A percentile compares a stretch with the other conserved stretches of the same genome.
Conservation (phyloP, 495 filamentous ascomycete genomes). For the Cercophora scortea region DNA sequence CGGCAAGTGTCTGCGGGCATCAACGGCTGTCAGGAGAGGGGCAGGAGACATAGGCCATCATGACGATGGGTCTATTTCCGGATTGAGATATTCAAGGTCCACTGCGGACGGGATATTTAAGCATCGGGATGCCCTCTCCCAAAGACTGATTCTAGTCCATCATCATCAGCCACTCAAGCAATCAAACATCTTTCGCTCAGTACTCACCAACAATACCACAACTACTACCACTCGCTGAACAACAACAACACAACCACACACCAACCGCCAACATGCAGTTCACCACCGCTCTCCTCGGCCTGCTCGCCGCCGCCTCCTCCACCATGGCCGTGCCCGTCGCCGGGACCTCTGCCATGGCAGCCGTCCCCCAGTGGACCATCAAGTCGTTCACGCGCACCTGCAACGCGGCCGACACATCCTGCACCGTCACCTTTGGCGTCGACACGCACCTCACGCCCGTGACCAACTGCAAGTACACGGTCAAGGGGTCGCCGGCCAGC, state of each 20-base stretch:
- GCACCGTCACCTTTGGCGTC: constrained; percentile 42
- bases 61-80: too few relatives aligned
- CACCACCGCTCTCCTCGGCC: constrained; percentile 31
- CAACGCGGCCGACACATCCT: constrained; percentile 35
- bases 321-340: constrained; percentile 23
- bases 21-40: too few relatives aligned
- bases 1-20: too few relatives aligned
- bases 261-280: constrained; percentile 34
- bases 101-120: too few relatives aligned
- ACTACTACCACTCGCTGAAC: not conserved
- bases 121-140: too few relatives aligned
- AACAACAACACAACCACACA: not conserved
- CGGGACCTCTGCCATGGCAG: constrained; percentile 33
- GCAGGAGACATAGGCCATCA: too few relatives aligned
- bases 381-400: constrained; percentile 38
- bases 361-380: constrained; percentile 41
- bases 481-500: constrained; percentile 27
- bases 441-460: constrained; percentile 31
- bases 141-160: too few relatives aligned
- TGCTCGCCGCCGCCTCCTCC: constrained; percentile 29
- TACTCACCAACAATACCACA: too few relatives aligned
- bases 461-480: constrained; percentile 35
- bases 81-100: too few relatives aligned
- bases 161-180: too few relatives aligned
- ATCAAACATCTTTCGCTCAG: too few relatives aligned